Percentiles rank a stretch among this genome's conserved stretches.
phyloP scores from a whole-genome alignment of 805 yeast genomes.

The Nakazawaea ambrosiae region DNA sequence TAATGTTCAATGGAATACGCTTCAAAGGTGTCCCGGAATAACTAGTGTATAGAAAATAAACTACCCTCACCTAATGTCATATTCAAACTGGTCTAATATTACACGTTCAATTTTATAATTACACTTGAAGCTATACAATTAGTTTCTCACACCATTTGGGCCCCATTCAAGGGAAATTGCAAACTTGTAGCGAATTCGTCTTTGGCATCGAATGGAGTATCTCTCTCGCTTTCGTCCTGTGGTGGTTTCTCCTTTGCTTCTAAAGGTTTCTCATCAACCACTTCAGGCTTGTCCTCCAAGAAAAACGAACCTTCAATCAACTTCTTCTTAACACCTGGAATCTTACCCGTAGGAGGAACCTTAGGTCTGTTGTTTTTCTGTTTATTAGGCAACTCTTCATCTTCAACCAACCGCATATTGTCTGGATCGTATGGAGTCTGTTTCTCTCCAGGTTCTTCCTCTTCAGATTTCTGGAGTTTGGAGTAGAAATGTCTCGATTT shows the following conservation, averaged over 20 bases:
- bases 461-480: conserved; percentile 35
- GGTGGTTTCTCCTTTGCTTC: too few species aligned
- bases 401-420: conserved; percentile 57
- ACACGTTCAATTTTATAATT: too few species aligned
- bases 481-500: conserved; percentile 35
- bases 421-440: conserved; percentile 31
- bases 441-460: conserved; percentile 14
- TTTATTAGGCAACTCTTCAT: conserved; percentile 78
- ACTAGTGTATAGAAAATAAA: too few species aligned
- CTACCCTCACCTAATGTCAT: too few species aligned
- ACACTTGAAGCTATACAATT: too few species aligned
- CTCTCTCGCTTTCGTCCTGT: neutral
- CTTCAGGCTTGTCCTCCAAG: conserved; percentile 28
- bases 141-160: neutral
- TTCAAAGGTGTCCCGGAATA: too few species aligned
- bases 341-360: conserved; percentile 87
- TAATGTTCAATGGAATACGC: conserved; percentile 7
- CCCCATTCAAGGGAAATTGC: conserved; percentile 3
- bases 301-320: conserved; percentile 47
- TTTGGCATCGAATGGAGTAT: conserved; percentile 1
- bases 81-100: neutral
- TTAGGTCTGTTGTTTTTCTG: conserved; percentile 70
- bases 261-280: neutral
- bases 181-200: conserved; percentile 4
- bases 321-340: conserved; percentile 62